These are phyloP conservation scores for Trichoderma orchidacearum DNA, from an alignment of 495 filamentous ascomycete genomes.

Conservation along the genomic window DNA sequence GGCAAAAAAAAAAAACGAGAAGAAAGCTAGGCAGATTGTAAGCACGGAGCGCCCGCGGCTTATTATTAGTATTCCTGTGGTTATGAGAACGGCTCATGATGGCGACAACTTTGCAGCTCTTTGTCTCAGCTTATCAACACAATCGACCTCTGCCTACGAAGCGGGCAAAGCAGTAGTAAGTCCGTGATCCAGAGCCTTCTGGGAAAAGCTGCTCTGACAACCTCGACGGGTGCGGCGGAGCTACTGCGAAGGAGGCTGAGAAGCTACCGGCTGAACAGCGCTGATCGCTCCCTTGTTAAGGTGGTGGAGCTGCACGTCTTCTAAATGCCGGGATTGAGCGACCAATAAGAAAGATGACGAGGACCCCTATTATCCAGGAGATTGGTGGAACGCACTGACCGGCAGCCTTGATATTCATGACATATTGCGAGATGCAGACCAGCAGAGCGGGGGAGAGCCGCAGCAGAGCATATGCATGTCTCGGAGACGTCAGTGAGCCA, in stretches of 20 bases:
- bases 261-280: background rate
- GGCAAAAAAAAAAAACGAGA: background rate
- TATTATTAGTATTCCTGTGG: background rate
- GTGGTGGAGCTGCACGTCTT: background rate
- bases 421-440: background rate
- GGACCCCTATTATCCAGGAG: background rate
- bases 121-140: background rate
- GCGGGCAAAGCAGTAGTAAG: too few relatives aligned
- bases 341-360: background rate
- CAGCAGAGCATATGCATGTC: background rate
- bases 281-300: background rate
- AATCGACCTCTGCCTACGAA: too few relatives aligned
- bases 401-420: background rate
- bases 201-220: background rate
- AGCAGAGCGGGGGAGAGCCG: background rate
- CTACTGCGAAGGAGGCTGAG: background rate
- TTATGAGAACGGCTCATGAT: background rate
- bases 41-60: background rate
- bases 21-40: background rate
- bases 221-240: background rate
- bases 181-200: too few relatives aligned
- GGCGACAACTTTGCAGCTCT: background rate
- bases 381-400: background rate
- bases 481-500: background rate
- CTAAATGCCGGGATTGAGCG: background rate